Base-by-base conservation (phyloP, 2,329 filamentous ascomycete genomes). In the Geosmithia putterillii region DNA sequence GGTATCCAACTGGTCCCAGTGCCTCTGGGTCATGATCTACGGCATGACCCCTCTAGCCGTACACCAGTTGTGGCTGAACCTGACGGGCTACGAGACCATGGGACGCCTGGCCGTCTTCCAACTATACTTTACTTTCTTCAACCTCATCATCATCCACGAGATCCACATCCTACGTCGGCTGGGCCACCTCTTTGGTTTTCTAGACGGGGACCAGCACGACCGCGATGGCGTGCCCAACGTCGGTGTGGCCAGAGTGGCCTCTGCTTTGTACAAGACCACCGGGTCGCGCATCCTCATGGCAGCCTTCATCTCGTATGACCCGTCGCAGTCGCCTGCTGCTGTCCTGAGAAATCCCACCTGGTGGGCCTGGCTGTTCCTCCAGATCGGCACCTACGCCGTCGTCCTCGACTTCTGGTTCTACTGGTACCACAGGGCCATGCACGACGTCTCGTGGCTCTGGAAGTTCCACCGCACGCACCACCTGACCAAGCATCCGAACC, bases 391-490 rank as follows among this genome's bases (percentile, higher is more conserved):
- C 0, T 69, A 69, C 46, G 58, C 57, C 3, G 56, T 68, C 41
- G 51, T 68, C 8, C 55, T 69, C 6, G 65, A 68, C 48, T 65
- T 66, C 40, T 69, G 63, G 62, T 66, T 65, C 50, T 66, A 66
- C 50, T 57, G 59, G 57, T 66, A 66, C 45, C 63, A 66, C 48
- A 57, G 64, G 1, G 34, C 56, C n/a, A 66, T 65, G 61, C 64
- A 67, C 47, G 62, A 65, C 25, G 44, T 60, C 17, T 51, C 52
- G 18, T 46, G 44, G 0, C 57, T 67, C 8, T 67, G 64, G 64
- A 43, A 45, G 21, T 54, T 47, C 46, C 65, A 69, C 52, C 61
- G 64, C 42, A 67, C 63, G 1, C 65, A 69, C 44, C 65, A 68
- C 47, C 52, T 68, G 7, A 67, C 64, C 37, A 67, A 67, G 46